phyloP scores from a whole-genome alignment of 1,284 basidiomycete species.

The Papiliotrema flavescens region DNA sequence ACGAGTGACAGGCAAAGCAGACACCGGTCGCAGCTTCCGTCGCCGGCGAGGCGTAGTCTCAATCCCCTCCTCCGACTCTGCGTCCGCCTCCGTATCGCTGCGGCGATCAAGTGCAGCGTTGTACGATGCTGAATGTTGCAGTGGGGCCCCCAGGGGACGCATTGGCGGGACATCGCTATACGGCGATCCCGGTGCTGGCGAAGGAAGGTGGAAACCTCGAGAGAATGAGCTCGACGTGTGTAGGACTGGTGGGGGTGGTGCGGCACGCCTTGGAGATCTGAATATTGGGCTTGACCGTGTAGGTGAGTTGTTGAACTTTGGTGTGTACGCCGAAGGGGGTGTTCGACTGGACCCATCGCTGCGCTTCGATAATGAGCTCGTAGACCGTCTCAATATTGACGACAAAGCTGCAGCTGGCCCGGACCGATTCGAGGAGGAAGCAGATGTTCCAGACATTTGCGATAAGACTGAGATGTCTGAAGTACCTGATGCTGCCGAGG shows the following conservation, averaged over 20 bases:
- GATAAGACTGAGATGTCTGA: background rate
- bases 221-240: constrained; percentile 24
- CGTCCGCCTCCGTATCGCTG: constrained; percentile 4
- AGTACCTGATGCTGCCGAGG: constrained; percentile 4
- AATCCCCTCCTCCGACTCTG: constrained; percentile 25
- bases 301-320: background rate
- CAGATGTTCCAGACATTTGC: background rate
- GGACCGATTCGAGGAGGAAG: constrained; percentile 1
- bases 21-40: constrained; percentile 29
- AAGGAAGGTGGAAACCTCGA: constrained; percentile 40
- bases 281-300: too few relatives aligned
- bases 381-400: background rate
- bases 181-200: constrained; percentile 36
- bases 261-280: too few relatives aligned
- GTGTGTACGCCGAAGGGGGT: constrained; percentile 18
- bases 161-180: constrained; percentile 12
- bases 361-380: background rate
- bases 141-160: constrained; percentile 3
- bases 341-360: constrained; percentile 1
- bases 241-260: too few relatives aligned
- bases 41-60: constrained; percentile 19
- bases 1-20: constrained; percentile 17
- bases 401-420: background rate
- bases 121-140: constrained; percentile 26
- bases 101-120: constrained; percentile 4